These are phyloP conservation scores for Candida sp. DNA, from an alignment of 1,139 yeast genomes.

Conservation along the genomic window DNA sequence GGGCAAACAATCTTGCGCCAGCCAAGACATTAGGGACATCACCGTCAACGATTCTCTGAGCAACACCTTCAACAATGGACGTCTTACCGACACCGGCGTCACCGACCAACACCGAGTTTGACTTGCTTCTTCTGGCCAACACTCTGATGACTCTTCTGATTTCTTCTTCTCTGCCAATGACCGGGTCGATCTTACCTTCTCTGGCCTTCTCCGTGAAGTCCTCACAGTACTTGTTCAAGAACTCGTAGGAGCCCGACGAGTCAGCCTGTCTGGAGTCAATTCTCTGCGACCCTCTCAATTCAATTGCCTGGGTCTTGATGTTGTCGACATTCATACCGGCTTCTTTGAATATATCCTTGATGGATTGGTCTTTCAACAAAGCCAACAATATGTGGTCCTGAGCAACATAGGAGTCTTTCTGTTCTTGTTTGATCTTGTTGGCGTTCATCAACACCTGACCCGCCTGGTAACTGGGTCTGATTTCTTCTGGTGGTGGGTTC, in stretches of 20 bases:
- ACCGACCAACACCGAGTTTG: slow-evolving; percentile 96
- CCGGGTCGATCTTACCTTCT: slow-evolving; percentile 96
- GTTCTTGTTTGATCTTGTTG: slow-evolving; percentile 77
- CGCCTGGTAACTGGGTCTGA: slow-evolving; percentile 71
- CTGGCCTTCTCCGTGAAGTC: slow-evolving; percentile 95
- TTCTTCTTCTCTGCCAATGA: slow-evolving; percentile 98
- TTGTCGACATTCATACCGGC: slow-evolving; percentile 70
- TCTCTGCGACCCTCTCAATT: slow-evolving; percentile 87
- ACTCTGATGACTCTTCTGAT: slow-evolving; percentile 95
- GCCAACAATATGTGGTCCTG: slow-evolving; percentile 95
- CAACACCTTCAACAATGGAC: slow-evolving; percentile 97
- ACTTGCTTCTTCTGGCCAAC: slow-evolving; percentile 92
- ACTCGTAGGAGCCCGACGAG: slow-evolving; percentile 83
- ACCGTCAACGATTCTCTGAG: slow-evolving; percentile 94
- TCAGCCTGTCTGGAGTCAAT: slow-evolving; percentile 97
- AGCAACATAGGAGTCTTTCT: slow-evolving; percentile 90
- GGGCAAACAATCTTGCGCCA: slow-evolving; percentile 78
- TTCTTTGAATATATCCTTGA: slow-evolving; percentile 78
- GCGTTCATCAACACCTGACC: slow-evolving; percentile 74
- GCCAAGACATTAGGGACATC: slow-evolving; percentile 93
- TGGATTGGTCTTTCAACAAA: slow-evolving; percentile 74
- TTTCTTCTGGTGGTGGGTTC: slow-evolving; percentile 81
- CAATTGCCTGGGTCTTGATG: slow-evolving; percentile 79
- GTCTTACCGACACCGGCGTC: slow-evolving; percentile 99
- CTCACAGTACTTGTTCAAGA: slow-evolving; percentile 85